Base-by-base conservation (phyloP, 495 filamentous ascomycete genomes). In the Bombardia bombarda region DNA sequence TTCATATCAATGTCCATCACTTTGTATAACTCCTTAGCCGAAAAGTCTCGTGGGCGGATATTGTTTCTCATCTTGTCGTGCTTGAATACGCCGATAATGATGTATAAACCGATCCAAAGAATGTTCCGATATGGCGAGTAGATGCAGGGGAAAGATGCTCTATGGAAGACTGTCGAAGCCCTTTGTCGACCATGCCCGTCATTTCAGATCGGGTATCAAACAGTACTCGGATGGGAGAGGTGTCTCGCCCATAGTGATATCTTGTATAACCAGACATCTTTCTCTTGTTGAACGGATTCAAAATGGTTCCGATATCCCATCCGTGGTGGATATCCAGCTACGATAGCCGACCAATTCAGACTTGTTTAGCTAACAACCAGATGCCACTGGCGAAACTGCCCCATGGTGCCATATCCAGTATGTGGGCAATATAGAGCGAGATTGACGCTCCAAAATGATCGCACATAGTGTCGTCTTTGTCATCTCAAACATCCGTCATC, bases 401-500 rank as follows among this genome's bases (percentile, higher is more conserved):
- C 42, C 51, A 49, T 52, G 46, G 32, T 48, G 40, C 44, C 51
- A 55, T 65, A 64, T 63, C 60, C 62, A 60, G 60, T 55, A 56
- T 44, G 26, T 49, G 54, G 48, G 41, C 46, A 51, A 62, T 57
- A 64, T 63, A 44, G 45, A 44, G 47, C 38, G 19, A 39, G 32
- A 47, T 46, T 12, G 36, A 36, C 43, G 50, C 44, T 38, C 50
- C 41, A 51, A 54, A 34, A 46, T 49, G 20, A n/a, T 28, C 24
- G 22, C 42, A 44, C 28, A 41, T 3, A 48, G 25, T 38, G 26
- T 37, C 22, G 32, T 7, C 34, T 33, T 43, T 14, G 19, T 35
- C 12, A 18, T 33, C 41, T 67, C 51, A 71, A 36, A 69, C 65
- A 44, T 66, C 70, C 1, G 56, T 72, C 70, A 74, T 74, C 43